Evolutionary conservation across 768 basidiomycete genomes (phyloP).

Genomic region (Podaxis pistillaris): DNA sequence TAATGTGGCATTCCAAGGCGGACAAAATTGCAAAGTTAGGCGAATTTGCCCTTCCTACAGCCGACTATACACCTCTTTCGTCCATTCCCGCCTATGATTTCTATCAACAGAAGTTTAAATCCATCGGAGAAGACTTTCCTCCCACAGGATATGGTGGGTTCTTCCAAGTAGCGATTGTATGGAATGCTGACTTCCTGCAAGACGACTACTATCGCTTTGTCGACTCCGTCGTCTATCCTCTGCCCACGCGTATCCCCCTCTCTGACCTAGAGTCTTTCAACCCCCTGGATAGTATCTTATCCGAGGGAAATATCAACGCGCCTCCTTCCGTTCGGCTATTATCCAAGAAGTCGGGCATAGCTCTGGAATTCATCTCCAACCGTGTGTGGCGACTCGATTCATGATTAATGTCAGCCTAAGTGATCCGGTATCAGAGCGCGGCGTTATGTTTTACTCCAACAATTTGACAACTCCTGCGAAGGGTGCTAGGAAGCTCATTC

Average conservation of each 20-base stretch:
- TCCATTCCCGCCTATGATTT: conserved; percentile 45
- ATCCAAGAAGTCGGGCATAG: conserved; percentile 58
- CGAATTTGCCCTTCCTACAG: conserved; percentile 48
- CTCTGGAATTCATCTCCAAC: conserved; percentile 63
- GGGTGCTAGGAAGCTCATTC: conserved; percentile 68
- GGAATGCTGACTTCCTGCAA: conserved; percentile 23
- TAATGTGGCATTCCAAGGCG: conserved; percentile 35
- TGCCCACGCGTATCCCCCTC: conserved; percentile 49
- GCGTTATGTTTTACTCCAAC: conserved; percentile 75
- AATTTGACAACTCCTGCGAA: conserved; percentile 44
- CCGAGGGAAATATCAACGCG: conserved; percentile 29
- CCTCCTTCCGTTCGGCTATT: conserved; percentile 52
- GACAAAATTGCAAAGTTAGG: conserved; percentile 55
- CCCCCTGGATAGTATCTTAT: conserved; percentile 43
- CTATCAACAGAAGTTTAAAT: conserved; percentile 38
- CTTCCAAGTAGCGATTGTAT: neutral
- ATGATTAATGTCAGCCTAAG: neutral
- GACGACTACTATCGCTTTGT: conserved; percentile 67
- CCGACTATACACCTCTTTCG: conserved; percentile 44
- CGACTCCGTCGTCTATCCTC: conserved; percentile 30
- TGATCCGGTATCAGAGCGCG: conserved; percentile 47
- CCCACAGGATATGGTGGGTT: conserved; percentile 54
- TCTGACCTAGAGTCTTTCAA: conserved; percentile 43
- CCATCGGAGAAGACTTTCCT: conserved; percentile 59
- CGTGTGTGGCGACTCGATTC: conserved; percentile 41